Conservation (phyloP, 1,139 yeast species). For the Fermentozyma sake region DNA sequence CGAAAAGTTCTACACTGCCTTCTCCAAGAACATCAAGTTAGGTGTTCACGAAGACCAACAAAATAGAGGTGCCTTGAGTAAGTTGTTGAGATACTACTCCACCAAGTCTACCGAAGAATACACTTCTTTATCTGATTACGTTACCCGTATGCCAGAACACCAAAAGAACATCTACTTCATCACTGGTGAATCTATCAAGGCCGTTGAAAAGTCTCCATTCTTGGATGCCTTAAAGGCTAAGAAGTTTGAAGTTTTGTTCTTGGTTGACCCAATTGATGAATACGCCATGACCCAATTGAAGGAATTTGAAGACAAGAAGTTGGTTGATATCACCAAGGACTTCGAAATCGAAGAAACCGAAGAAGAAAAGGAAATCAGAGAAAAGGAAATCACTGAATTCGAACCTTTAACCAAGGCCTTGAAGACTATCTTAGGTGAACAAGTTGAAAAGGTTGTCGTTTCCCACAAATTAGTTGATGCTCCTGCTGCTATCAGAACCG, state of each 20-base stretch:
- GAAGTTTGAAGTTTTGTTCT: conserved; percentile 95
- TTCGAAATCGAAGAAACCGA: conserved; percentile 98
- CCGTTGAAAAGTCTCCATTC: conserved; percentile 99
- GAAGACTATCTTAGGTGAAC: conserved; percentile 96
- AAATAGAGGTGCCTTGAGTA: conserved; percentile 93
- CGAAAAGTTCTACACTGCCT: conserved; percentile 97
- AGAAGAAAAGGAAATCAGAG: conserved; percentile 93
- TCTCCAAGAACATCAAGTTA: conserved; percentile 96
- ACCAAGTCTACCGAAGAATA: conserved; percentile 92
- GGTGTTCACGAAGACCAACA: conserved; percentile 99
- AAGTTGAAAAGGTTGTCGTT: conserved; percentile 98
- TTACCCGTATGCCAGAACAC: conserved; percentile 99
- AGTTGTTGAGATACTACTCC: conserved; percentile 94
- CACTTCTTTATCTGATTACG: conserved; percentile 94
- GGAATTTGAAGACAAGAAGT: conserved; percentile 99
- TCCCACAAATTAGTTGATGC: conserved; percentile 97
- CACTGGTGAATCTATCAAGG: conserved; percentile 97
- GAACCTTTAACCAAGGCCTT: conserved; percentile 94
- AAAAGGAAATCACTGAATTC: conserved; percentile 85
- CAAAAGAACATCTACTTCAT: conserved; percentile 99
- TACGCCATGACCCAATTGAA: conserved; percentile 98
- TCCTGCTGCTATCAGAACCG: conserved; percentile 99
- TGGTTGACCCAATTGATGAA: conserved; percentile 99
- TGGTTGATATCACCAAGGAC: conserved; percentile 98
- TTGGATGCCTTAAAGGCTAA: conserved; percentile 98